Conservation (phyloP, 2,329 filamentous ascomycete species). For the Hypoxylon sp. region DNA sequence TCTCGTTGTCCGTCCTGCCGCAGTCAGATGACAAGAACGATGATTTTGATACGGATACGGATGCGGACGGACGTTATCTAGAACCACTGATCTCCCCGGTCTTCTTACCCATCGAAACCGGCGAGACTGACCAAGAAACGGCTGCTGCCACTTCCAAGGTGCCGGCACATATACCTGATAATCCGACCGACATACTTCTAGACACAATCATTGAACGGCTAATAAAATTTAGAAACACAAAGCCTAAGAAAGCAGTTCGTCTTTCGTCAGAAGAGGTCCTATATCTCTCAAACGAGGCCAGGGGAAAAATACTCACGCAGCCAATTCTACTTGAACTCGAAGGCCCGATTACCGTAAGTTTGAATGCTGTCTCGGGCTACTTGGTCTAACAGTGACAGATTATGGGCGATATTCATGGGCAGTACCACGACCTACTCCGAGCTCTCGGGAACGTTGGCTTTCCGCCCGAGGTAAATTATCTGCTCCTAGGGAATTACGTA, state of each 20-base stretch:
- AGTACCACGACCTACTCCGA: conserved; percentile 97
- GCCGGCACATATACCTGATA: not conserved
- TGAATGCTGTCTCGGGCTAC: conserved; percentile 19
- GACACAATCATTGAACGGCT: conserved; percentile 99
- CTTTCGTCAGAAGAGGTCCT: conserved; percentile 95
- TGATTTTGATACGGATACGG: not conserved
- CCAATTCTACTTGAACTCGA: conserved; percentile 97
- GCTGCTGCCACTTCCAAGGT: not conserved
- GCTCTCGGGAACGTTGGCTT: conserved; percentile 98
- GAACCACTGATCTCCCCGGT: not conserved
- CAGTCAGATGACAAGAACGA: not conserved
- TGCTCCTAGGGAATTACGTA: conserved; percentile 98
- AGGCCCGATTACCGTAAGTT: conserved; percentile 93
- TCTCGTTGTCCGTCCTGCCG: not conserved
- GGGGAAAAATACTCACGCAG: conserved; percentile 99
- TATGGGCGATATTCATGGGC: conserved; percentile 97
- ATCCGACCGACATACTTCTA: conserved; percentile 80
- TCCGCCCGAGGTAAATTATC: conserved; percentile 97
- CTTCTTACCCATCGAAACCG: not conserved
- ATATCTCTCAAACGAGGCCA: conserved; percentile 96
- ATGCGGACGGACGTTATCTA: not conserved
- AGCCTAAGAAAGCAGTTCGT: conserved; percentile 98
- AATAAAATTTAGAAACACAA: conserved; percentile 95
- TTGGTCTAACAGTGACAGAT: conserved; percentile 66
- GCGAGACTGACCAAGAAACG: not conserved